A percentile compares a stretch with the other conserved stretches of the same genome.
Conservation (phyloP, 2,329 filamentous ascomycete genomes). For the Aspergillus amoenus region DNA sequence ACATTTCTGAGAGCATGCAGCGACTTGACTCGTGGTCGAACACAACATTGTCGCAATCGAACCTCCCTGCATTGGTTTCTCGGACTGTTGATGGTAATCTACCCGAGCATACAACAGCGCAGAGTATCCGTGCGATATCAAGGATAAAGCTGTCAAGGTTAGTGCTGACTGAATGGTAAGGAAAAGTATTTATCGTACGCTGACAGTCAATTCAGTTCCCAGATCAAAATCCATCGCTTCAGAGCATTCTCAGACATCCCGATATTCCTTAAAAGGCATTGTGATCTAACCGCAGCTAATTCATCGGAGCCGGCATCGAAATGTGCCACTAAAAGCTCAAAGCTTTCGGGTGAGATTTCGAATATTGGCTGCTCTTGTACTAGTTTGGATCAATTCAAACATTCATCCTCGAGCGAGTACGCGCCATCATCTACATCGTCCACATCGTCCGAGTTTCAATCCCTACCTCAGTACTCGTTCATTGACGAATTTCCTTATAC, state of each 20-base stretch:
- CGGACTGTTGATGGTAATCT: constrained; percentile 25
- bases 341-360: constrained; percentile 22
- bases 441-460: constrained; percentile 30
- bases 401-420: constrained; percentile 30
- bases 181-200: neutral
- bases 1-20: constrained; percentile 43
- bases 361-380: constrained; percentile 34
- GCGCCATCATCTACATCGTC: constrained; percentile 35
- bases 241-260: constrained; percentile 48
- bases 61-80: constrained; percentile 28
- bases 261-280: constrained; percentile 47
- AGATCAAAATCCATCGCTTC: constrained; percentile 49
- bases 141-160: constrained; percentile 47
- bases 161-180: neutral
- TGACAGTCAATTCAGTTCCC: constrained; percentile 34
- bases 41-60: constrained; percentile 35
- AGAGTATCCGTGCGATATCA: constrained; percentile 42
- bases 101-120: constrained; percentile 38
- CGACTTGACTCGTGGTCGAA: constrained; percentile 42
- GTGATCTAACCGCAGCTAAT: constrained; percentile 40
- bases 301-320: constrained; percentile 12
- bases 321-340: constrained; percentile 9
- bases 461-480: constrained; percentile 30
- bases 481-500: constrained; percentile 42
- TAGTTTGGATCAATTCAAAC: constrained; percentile 31